Conservation (phyloP, 176 grass and related monocot genomes). For the Alopecurus myosuroides region DNA sequence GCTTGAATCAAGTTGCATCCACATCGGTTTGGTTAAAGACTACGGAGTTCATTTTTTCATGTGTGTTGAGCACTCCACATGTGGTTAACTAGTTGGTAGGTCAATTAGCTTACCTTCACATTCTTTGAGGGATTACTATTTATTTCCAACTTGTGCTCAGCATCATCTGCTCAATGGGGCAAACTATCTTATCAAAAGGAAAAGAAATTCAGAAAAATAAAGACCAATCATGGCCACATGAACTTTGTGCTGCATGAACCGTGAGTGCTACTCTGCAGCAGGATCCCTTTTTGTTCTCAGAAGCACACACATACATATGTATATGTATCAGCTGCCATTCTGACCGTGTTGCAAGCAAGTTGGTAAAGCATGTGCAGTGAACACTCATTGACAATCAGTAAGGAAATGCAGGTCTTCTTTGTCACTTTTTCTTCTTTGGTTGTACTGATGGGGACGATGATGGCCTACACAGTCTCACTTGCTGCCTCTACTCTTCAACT, state of each 20-base stretch:
- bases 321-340: not conserved
- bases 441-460: not conserved
- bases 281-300: not conserved
- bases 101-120: slow-evolving; percentile 15
- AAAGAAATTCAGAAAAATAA: not conserved
- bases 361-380: slow-evolving; percentile 17
- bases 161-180: not conserved
- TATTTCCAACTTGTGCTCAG: not conserved
- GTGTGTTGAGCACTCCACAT: not conserved
- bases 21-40: not conserved
- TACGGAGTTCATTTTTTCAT: not conserved
- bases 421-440: not conserved
- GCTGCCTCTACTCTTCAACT: not conserved
- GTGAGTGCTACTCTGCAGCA: slow-evolving; percentile 24
- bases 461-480: not conserved
- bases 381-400: slow-evolving; percentile 28
- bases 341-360: not conserved
- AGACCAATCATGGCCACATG: not conserved
- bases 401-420: not conserved
- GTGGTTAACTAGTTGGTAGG: slow-evolving; percentile 16
- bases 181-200: not conserved
- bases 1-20: not conserved
- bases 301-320: not conserved
- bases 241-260: slow-evolving; percentile 4
- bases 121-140: not conserved